phyloP scores from a whole-genome alignment of 2,329 filamentous ascomycete species.

The Chaetomiaceae sp. region DNA sequence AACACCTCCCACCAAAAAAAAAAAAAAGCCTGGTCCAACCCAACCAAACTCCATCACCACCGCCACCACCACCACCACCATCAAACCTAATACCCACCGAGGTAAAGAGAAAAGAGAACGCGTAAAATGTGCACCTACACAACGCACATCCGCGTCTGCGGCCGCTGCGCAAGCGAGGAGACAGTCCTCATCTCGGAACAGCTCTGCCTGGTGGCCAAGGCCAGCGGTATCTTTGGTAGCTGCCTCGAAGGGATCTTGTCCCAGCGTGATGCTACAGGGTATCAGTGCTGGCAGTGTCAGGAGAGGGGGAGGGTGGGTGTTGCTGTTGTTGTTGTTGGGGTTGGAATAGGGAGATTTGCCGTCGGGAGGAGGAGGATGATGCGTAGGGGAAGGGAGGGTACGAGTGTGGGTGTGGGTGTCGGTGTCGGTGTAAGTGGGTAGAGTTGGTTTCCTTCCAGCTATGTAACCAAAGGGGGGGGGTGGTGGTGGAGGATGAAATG shows the following conservation, averaged over 20 bases:
- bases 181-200: slow-evolving; percentile 41
- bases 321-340: not conserved
- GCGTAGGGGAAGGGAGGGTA: not conserved
- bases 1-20: not conserved
- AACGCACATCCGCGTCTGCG: slow-evolving; percentile 37
- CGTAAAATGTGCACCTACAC: slow-evolving; percentile 42
- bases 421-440: not conserved
- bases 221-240: slow-evolving; percentile 36
- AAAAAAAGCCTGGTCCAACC: not conserved
- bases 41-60: not conserved
- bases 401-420: not conserved
- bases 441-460: too few species aligned
- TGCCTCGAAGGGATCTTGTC: slow-evolving; percentile 34
- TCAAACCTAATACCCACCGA: slow-evolving; percentile 19
- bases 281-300: slow-evolving; percentile 38
- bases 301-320: not conserved
- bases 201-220: slow-evolving; percentile 32
- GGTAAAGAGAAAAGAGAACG: slow-evolving; percentile 9
- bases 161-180: slow-evolving; percentile 34
- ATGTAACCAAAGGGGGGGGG: too few species aligned
- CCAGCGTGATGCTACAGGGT: slow-evolving; percentile 30
- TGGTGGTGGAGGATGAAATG: not conserved
- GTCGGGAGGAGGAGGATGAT: not conserved
- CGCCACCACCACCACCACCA: not conserved
- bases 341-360: not conserved